Conservation (phyloP, 1,284 basidiomycete species). For the Ceratobasidium sp. region DNA sequence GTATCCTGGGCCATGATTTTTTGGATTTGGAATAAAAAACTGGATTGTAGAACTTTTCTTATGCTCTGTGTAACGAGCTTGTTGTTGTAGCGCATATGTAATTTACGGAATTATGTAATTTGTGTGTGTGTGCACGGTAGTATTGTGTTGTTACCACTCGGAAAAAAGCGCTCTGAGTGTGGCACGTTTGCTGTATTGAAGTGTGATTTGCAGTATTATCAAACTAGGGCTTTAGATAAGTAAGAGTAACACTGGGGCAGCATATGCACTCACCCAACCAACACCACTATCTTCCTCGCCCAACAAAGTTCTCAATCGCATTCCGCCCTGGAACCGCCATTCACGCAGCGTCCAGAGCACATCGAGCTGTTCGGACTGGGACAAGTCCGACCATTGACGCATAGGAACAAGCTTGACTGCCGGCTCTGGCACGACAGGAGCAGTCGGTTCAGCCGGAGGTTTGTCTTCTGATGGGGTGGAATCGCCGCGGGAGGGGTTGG, state of each 20-base stretch:
- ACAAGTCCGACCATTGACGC: conserved; percentile 74
- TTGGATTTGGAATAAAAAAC: not conserved
- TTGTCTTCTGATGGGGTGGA: not conserved
- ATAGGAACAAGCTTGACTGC: conserved; percentile 14
- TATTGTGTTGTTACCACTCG: too few relatives aligned
- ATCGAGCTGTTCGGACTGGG: conserved; percentile 82
- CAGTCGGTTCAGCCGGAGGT: not conserved
- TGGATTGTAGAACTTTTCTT: conserved; percentile 22
- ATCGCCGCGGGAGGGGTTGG: not conserved
- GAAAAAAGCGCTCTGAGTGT: too few relatives aligned
- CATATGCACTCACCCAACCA: conserved; percentile 74
- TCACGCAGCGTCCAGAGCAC: conserved; percentile 78
- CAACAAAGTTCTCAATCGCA: conserved; percentile 76
- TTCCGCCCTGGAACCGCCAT: conserved; percentile 85
- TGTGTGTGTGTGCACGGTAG: too few relatives aligned
- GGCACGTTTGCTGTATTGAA: too few relatives aligned
- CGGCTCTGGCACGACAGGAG: not conserved
- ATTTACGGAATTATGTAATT: conserved; percentile 35
- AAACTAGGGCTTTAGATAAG: too few relatives aligned
- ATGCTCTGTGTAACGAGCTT: conserved; percentile 1
- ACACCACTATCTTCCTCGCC: conserved; percentile 81
- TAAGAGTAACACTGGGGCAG: too few relatives aligned
- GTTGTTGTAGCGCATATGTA: conserved; percentile 39
- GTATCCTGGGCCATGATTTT: conserved; percentile 11
- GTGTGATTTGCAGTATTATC: too few relatives aligned